Base-by-base conservation (phyloP, 768 basidiomycete genomes). In the Mycena sanguinolenta region DNA sequence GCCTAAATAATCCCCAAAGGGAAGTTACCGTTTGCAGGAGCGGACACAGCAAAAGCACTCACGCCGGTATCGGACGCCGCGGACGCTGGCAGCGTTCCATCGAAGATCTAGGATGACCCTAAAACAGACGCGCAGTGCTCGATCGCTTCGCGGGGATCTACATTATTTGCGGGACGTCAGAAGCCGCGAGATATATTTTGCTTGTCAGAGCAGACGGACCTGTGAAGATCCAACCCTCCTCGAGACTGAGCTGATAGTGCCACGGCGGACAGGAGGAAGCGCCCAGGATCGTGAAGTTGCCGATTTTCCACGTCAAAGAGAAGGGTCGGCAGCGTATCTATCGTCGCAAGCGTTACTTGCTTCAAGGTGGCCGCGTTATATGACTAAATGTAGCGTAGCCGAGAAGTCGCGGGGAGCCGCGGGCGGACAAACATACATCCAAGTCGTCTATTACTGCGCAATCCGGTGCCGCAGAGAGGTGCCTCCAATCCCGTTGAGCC, bases 281-380 rank as follows among this genome's bases (percentile, higher is more conserved):
- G 34, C 90, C 90, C 50, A 88, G 85, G 2, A 80, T 78, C 4
- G 90, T 88, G n/a, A 94, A 95, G 77, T 92, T 91, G 59, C 95
- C 94, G 68, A 97, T 95, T 81, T 95, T 95, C 94, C 95, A 97
- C 0, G 94, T 96, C 96, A 96, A 98, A 86, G 95, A 97, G 86
- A 97, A 97, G 86, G 88, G 97, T 92, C 84, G 95, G 92, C 25
- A 97, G 84, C 28, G 95, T 92, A 74, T 96, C 95, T 95, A 97
- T 97, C 67, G 91, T 90, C 27, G 92, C 89, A 75, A 93, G 77
- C 6, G 92, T 89, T 61, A 95, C 91, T 68, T 91, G 82, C 81
- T 86, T 84, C 65, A 95, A 83, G 38, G 84, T 83, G 16, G 82
- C 79, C 30, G 84, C 76, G 63, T 87, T 80, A 84, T 92, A 97